Conservation (phyloP, 2,329 filamentous ascomycete species). For the Fusarium dlaminii region DNA sequence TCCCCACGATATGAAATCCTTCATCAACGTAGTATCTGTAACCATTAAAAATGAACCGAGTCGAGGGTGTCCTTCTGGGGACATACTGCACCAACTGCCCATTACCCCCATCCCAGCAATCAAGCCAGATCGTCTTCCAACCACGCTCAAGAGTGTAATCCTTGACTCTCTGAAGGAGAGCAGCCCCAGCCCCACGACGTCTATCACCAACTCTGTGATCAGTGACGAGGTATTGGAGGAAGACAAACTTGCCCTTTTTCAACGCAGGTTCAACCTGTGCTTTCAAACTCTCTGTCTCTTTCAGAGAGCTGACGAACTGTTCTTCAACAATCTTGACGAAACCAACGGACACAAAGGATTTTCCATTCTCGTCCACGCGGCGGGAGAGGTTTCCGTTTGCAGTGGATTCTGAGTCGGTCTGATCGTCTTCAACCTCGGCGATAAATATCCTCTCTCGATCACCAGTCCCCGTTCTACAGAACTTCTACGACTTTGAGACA, state of each 20-base stretch:
- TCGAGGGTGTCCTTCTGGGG: not conserved
- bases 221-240: slow-evolving; percentile 25
- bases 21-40: slow-evolving; percentile 33
- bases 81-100: slow-evolving; percentile 36
- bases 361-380: slow-evolving; percentile 28
- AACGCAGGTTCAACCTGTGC: slow-evolving; percentile 14
- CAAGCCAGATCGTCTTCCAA: slow-evolving; percentile 38
- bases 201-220: slow-evolving; percentile 17
- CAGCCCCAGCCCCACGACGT: slow-evolving; percentile 25
- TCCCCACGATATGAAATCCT: slow-evolving; percentile 24
- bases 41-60: slow-evolving; percentile 7
- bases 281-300: slow-evolving; percentile 13
- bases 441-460: slow-evolving; percentile 43
- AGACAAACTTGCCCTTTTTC: slow-evolving; percentile 24
- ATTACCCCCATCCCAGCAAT: slow-evolving; percentile 42
- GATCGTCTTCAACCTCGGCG: slow-evolving; percentile 38
- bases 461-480: slow-evolving; percentile 32
- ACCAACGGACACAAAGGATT: slow-evolving; percentile 19
- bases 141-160: slow-evolving; percentile 24
- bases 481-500: slow-evolving; percentile 38
- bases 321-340: slow-evolving; percentile 15
- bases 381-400: slow-evolving; percentile 15
- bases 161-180: slow-evolving; percentile 28
- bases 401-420: slow-evolving; percentile 1
- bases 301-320: slow-evolving; percentile 19